Percentiles rank a stretch among this genome's conserved stretches.
phyloP scores from a whole-genome alignment of 768 basidiomycete species.

The Trametes cinnabarina region DNA sequence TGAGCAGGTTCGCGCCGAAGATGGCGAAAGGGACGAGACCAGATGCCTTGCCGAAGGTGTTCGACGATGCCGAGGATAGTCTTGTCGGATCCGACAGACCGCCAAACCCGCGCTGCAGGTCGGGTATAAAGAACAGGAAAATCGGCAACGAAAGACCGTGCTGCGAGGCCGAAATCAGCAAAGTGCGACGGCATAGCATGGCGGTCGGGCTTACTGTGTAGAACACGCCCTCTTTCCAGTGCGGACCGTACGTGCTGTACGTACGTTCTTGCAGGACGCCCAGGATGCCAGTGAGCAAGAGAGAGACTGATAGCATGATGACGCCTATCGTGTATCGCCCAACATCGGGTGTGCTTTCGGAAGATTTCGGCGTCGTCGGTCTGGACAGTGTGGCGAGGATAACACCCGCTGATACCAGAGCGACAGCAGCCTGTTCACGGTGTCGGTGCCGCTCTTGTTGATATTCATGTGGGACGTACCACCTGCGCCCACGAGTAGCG shows the following conservation, averaged over 20 bases:
- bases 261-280: slow-evolving; percentile 78
- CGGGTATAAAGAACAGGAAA: slow-evolving; percentile 59
- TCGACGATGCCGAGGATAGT: slow-evolving; percentile 2
- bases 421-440: slow-evolving; percentile 52
- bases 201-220: slow-evolving; percentile 59
- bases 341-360: slow-evolving; percentile 22
- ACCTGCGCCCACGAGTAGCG: slow-evolving; percentile 61
- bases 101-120: slow-evolving; percentile 54
- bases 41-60: slow-evolving; percentile 10
- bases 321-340: slow-evolving; percentile 61
- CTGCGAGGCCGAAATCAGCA: slow-evolving; percentile 36
- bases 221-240: slow-evolving; percentile 83
- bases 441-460: not conserved
- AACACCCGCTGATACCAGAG: slow-evolving; percentile 68
- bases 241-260: slow-evolving; percentile 69
- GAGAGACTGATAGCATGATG: slow-evolving; percentile 60
- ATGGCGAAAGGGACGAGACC: slow-evolving; percentile 50
- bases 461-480: slow-evolving; percentile 37
- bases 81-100: slow-evolving; percentile 41
- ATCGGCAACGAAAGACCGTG: slow-evolving; percentile 78
- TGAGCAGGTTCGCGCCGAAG: slow-evolving; percentile 60
- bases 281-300: slow-evolving; percentile 64
- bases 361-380: slow-evolving; percentile 35
- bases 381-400: slow-evolving; percentile 69
- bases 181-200: not conserved